These are phyloP conservation scores for Citrus unshiu DNA, from an alignment of 345 rosid genomes.

Conservation along the genomic window DNA sequence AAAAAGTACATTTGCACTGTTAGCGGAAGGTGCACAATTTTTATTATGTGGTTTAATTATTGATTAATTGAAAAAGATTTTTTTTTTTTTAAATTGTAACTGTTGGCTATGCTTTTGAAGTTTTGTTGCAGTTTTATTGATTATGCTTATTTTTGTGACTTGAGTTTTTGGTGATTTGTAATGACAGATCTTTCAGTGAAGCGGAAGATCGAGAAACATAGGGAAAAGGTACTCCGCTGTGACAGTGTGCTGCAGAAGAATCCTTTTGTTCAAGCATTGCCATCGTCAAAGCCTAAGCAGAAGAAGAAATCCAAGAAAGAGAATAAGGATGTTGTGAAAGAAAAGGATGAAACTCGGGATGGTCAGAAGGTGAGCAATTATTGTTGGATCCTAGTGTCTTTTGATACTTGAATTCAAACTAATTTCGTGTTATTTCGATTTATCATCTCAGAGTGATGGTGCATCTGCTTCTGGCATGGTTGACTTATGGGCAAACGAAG, in stretches of 20 bases:
- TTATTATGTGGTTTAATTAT: neutral
- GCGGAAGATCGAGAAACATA: constrained; percentile 77
- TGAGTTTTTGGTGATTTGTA: neutral
- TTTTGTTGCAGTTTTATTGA: neutral
- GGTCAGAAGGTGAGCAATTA: constrained; percentile 35
- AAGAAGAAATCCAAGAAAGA: constrained; percentile 38
- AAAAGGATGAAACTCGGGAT: constrained; percentile 27
- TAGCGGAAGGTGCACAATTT: neutral
- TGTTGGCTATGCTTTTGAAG: neutral
- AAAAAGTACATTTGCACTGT: neutral
- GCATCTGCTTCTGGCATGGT: constrained; percentile 41
- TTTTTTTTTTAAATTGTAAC: neutral
- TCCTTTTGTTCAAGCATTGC: constrained; percentile 64
- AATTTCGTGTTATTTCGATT: constrained; percentile 6
- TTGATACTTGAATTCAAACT: neutral
- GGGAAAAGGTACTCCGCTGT: constrained; percentile 60
- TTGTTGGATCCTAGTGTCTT: neutral
- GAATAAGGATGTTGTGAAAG: constrained; percentile 15
- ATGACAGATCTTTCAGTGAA: constrained; percentile 63
- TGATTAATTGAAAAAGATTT: neutral
- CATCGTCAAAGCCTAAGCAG: constrained; percentile 57
- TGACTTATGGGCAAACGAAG: constrained; percentile 69
- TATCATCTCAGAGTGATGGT: constrained; percentile 32
- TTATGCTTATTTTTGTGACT: neutral
- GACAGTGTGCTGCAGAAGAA: constrained; percentile 73